Evolutionary conservation across 2,329 filamentous ascomycete genomes (phyloP), one percentile per base, ranked within the genome.

Genomic region (Biscogniauxia marginata): DNA sequence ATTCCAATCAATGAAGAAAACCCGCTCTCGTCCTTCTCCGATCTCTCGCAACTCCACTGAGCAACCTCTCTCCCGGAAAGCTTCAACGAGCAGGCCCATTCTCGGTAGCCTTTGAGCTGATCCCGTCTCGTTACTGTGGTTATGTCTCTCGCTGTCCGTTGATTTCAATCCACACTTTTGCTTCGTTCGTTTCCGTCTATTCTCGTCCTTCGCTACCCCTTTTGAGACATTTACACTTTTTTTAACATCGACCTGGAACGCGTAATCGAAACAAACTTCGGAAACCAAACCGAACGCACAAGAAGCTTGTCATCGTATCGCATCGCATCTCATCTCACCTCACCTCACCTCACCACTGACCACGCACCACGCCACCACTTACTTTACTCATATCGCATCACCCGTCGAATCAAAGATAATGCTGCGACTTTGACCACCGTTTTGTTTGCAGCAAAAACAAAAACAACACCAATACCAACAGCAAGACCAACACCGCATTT

Each of bases 231-330:
- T 39, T 39, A 39, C 30, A 39, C 30, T n/a, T 39, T 39, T 39
- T 34, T 13, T 13, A 8, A 45, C 56, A 52, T 59, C 30, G n/a
- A 9, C 7, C 30, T 39, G 30, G 30, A 39, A 63, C 61, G 61
- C 61, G 61, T 63, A 63, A 63, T 63, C 58, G 59, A 60, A 59
- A 62, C 61, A 55, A 56, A 59, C 50, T 54, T 57, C 58, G 53
- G 52, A 55, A 59, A 20, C 45, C 56, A 20, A 30, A 44, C n/a
- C n/a, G n/a, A n/a, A n/a, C n/a, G n/a, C n/a, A n/a, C n/a, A n/a
- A n/a, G n/a, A n/a, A n/a, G n/a, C n/a, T n/a, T n/a, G n/a, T n/a
- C n/a, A 20, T 8, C 55, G 49, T 46, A 43, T 49, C 13, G 7
- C 16, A 21, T 22, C 43, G 24, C 51, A 49, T 49, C 23, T 18